Percentiles rank a stretch among this genome's conserved stretches.
phyloP scores from a whole-genome alignment of 441 rosid genomes.

The Bruguiera hainesii region DNA sequence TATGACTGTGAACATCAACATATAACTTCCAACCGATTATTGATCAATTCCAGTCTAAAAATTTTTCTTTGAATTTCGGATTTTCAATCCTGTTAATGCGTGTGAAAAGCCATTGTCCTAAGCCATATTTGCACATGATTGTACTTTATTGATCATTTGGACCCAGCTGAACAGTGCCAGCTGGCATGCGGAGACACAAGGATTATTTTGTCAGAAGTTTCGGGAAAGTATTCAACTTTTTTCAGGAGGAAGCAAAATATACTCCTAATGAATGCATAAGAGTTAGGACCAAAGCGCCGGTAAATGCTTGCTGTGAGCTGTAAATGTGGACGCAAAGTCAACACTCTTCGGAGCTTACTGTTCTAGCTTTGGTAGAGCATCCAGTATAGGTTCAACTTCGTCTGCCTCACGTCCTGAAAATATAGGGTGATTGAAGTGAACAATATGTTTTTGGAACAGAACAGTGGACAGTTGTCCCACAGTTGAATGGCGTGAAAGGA shows the following conservation, averaged over 20 bases:
- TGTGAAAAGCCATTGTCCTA: too few relatives aligned
- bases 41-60: not conserved
- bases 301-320: not conserved
- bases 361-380: conserved; percentile 81
- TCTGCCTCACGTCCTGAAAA: conserved; percentile 80
- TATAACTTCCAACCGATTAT: not conserved
- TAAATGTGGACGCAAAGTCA: not conserved
- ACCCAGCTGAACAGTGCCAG: too few relatives aligned
- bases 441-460: conserved; percentile 7
- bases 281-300: not conserved
- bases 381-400: conserved; percentile 88
- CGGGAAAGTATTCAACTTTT: too few relatives aligned
- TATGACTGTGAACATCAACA: not conserved
- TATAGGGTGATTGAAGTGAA: not conserved
- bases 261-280: not conserved
- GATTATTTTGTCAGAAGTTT: too few relatives aligned
- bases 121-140: too few relatives aligned
- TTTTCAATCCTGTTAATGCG: too few relatives aligned
- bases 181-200: too few relatives aligned
- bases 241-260: too few relatives aligned
- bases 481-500: not conserved
- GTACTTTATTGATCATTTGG: too few relatives aligned
- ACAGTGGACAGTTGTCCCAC: not conserved
- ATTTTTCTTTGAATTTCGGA: too few relatives aligned
- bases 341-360: conserved; percentile 50